These are phyloP conservation scores for Calocybe gangraenosa DNA, from an alignment of 768 basidiomycete genomes.

Conservation along the genomic window DNA sequence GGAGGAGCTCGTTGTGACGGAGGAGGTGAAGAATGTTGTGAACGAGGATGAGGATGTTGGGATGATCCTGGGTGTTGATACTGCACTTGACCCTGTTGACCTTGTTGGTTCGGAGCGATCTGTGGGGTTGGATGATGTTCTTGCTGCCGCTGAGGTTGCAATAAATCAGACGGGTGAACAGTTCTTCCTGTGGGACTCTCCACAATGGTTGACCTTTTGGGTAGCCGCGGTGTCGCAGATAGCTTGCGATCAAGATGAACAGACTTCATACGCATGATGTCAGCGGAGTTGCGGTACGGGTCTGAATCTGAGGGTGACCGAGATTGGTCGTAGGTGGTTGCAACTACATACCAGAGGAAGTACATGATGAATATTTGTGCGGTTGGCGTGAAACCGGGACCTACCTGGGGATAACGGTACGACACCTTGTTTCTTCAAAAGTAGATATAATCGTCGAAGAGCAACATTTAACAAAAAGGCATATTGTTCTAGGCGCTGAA, in stretches of 20 bases:
- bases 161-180: slow-evolving; percentile 66
- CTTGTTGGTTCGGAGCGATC: slow-evolving; percentile 27
- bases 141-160: slow-evolving; percentile 43
- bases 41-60: slow-evolving; percentile 22
- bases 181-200: slow-evolving; percentile 90
- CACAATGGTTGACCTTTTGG: slow-evolving; percentile 92
- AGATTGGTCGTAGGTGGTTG: slow-evolving; percentile 23
- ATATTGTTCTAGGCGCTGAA: slow-evolving; percentile 94
- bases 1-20: slow-evolving; percentile 28
- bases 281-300: slow-evolving; percentile 81
- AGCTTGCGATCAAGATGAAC: slow-evolving; percentile 94
- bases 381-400: too few species aligned
- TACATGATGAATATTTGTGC: background rate
- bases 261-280: slow-evolving; percentile 93
- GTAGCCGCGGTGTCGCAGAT: slow-evolving; percentile 87
- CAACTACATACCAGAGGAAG: slow-evolving; percentile 14
- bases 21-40: slow-evolving; percentile 22
- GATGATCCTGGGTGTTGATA: slow-evolving; percentile 25
- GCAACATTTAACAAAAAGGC: slow-evolving; percentile 97
- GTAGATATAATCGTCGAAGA: slow-evolving; percentile 81
- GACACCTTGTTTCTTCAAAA: slow-evolving; percentile 84
- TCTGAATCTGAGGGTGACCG: slow-evolving; percentile 49
- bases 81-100: slow-evolving; percentile 31
- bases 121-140: slow-evolving; percentile 31
- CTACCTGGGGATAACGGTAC: slow-evolving; percentile 79